phyloP scores from a whole-genome alignment of 2,329 filamentous ascomycete species.

The Xylaria multiplex region DNA sequence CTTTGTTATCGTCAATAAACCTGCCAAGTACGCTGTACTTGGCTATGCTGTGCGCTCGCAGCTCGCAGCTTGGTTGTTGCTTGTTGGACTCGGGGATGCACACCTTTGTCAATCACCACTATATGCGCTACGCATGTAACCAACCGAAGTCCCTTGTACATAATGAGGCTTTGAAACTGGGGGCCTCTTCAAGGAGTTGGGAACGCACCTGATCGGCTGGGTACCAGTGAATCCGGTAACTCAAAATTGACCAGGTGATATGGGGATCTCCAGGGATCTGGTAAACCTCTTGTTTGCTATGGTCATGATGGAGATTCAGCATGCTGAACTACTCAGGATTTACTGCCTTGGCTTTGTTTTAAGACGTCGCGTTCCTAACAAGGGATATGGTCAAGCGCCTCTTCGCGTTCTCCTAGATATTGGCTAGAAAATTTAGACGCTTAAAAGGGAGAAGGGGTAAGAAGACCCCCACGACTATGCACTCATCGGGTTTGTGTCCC shows the following conservation, averaged over 20 bases:
- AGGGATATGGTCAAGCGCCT: conserved; percentile 26
- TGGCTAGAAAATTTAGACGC: not conserved
- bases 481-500: conserved; percentile 1
- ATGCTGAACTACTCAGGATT: conserved; percentile 2
- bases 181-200: conserved; percentile 29
- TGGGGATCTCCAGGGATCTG: conserved; percentile 32
- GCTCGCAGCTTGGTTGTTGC: conserved; percentile 8
- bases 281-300: conserved; percentile 30
- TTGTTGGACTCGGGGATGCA: conserved; percentile 21
- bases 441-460: not conserved
- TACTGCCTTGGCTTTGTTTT: conserved; percentile 4
- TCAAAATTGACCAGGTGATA: conserved; percentile 31
- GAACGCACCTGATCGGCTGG: conserved; percentile 27
- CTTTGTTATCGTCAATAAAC: conserved; percentile 9
- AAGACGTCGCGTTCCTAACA: conserved; percentile 14
- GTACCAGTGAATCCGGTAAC: conserved; percentile 26
- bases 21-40: conserved; percentile 2
- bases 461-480: conserved; percentile 2
- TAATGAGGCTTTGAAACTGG: conserved; percentile 36
- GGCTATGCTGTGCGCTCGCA: conserved; percentile 8
- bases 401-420: not conserved
- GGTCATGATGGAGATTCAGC: conserved; percentile 4
- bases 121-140: conserved; percentile 28
- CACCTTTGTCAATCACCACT: conserved; percentile 21
- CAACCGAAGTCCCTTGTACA: conserved; percentile 35